phyloP scores from a whole-genome alignment of 257 asterid genomes.

The Solanum sejunctum region DNA sequence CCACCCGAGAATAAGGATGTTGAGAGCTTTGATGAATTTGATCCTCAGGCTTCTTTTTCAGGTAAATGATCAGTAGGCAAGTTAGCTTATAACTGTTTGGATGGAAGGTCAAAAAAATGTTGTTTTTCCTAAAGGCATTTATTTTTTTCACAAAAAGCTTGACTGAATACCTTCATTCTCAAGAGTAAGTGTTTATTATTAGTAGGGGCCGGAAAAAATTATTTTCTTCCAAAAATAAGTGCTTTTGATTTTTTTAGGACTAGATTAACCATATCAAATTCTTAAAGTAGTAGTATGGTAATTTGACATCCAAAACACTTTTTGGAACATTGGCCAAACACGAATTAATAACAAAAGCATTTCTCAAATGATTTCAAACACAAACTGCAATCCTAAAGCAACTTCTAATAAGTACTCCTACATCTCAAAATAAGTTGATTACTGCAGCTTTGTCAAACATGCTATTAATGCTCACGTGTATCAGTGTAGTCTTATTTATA shows the following conservation, averaged over 20 bases:
- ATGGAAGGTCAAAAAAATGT: neutral
- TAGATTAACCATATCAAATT: neutral
- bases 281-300: neutral
- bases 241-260: neutral
- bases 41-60: slow-evolving; percentile 77
- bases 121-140: neutral
- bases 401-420: neutral
- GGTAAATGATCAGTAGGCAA: slow-evolving; percentile 24
- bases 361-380: neutral
- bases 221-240: neutral
- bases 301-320: neutral
- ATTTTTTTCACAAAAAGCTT: neutral
- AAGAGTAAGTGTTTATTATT: neutral
- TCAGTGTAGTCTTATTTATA: neutral
- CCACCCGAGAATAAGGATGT: slow-evolving; percentile 28
- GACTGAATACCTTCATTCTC: neutral
- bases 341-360: neutral
- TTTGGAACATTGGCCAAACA: neutral
- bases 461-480: neutral
- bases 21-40: slow-evolving; percentile 84
- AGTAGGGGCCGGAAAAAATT: neutral
- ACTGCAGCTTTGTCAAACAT: neutral
- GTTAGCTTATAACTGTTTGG: neutral
- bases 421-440: neutral
- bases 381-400: neutral